Conservation (phyloP, 768 basidiomycete genomes). For the Panellus pusillus region DNA sequence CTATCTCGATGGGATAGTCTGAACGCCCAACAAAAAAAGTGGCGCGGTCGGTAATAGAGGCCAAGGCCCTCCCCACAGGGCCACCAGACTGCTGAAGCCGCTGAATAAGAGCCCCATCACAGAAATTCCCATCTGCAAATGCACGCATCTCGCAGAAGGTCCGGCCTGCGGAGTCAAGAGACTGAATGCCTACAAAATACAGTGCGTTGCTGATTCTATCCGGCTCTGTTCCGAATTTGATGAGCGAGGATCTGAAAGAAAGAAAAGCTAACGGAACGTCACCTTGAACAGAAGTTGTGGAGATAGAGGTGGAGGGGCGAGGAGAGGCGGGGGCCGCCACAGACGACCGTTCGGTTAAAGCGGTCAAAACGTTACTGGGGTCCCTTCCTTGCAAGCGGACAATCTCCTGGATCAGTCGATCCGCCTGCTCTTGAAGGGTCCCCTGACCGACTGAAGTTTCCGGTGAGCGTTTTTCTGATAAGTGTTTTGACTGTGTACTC, state of each 20-base stretch:
- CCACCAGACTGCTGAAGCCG: background rate
- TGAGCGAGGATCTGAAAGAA: too few relatives aligned
- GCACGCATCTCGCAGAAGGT: background rate
- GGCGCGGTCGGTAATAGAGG: background rate
- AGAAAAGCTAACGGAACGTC: too few relatives aligned
- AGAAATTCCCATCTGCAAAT: background rate
- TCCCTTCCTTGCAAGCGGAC: background rate
- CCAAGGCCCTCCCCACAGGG: background rate
- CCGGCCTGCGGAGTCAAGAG: background rate
- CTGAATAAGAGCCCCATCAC: background rate
- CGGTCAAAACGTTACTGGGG: background rate
- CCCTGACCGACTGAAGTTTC: background rate
- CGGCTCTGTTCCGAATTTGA: too few relatives aligned
- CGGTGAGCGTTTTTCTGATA: too few relatives aligned
- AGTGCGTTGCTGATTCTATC: background rate
- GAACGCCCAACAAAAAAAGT: background rate
- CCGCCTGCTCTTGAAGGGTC: background rate
- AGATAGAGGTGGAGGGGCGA: too few relatives aligned
- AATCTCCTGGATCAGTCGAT: background rate
- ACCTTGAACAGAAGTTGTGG: too few relatives aligned
- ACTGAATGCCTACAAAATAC: slow-evolving; percentile 3
- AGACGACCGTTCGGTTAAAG: too few relatives aligned
- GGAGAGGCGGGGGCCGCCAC: too few relatives aligned
- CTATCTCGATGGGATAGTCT: slow-evolving; percentile 1
- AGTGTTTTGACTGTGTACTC: too few relatives aligned